Conservation (phyloP, 495 filamentous ascomycete species). For the Cryomyces minteri region DNA sequence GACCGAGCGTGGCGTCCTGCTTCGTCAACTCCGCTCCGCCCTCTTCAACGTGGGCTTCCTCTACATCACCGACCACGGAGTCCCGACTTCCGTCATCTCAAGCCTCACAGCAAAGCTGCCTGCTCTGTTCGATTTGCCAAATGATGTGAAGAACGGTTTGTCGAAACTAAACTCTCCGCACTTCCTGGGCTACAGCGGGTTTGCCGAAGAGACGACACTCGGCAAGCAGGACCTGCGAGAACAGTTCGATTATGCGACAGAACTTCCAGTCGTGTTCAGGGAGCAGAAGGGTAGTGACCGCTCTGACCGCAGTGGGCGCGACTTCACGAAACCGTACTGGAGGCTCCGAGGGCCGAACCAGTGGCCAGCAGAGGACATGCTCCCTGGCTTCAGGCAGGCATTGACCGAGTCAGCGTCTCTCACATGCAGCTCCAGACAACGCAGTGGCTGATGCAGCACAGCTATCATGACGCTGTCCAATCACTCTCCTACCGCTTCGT, state of each 20-base stretch:
- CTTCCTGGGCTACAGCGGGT: conserved; percentile 33
- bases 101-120: conserved; percentile 24
- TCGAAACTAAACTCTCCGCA: conserved; percentile 32
- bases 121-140: conserved; percentile 23
- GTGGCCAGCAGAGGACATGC: conserved; percentile 10
- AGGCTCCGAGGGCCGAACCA: conserved; percentile 35
- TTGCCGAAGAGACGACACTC: conserved; percentile 31
- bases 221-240: conserved; percentile 30
- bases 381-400: conserved; percentile 9
- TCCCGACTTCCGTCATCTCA: conserved; percentile 18
- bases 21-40: conserved; percentile 25
- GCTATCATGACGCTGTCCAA: conserved; percentile 29
- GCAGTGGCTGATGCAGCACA: conserved; percentile 3
- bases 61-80: conserved; percentile 31
- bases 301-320: background rate
- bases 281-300: background rate
- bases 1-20: conserved; percentile 10
- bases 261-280: conserved; percentile 23
- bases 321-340: conserved; percentile 23
- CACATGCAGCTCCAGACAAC: no score
- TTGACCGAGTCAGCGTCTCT: conserved; percentile 7
- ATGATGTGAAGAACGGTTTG: conserved; percentile 20
- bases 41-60: conserved; percentile 32
- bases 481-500: conserved; percentile 28
- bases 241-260: conserved; percentile 37